These are phyloP conservation scores for Trypanosoma scelopori DNA, from an alignment of 208 protist genomes.

Conservation along the genomic window DNA sequence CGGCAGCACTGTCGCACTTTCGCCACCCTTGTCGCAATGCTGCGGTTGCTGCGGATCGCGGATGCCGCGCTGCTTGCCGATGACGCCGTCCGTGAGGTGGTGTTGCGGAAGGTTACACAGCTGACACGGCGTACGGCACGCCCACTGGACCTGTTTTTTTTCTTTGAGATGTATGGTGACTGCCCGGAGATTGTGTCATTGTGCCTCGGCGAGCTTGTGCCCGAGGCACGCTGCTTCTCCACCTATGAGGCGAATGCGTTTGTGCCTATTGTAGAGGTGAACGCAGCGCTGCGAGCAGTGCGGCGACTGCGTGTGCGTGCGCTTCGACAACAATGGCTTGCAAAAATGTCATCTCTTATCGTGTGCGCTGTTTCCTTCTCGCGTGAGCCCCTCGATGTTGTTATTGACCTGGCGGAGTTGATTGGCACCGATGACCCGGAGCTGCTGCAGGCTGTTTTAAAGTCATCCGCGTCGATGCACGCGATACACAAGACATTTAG, in stretches of 20 bases:
- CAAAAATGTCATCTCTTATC: slow-evolving; percentile 23
- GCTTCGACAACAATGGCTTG: slow-evolving; percentile 26
- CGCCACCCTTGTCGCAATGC: slow-evolving; percentile 19
- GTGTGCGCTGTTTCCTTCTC: slow-evolving; percentile 12
- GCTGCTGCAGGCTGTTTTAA: slow-evolving; percentile 16
- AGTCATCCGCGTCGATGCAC: slow-evolving; percentile 15
- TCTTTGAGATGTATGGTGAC: slow-evolving; percentile 31
- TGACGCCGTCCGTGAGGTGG: slow-evolving; percentile 7
- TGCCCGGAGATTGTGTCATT: slow-evolving; percentile 5
- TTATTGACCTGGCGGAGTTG: slow-evolving; percentile 21
- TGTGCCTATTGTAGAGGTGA: slow-evolving; percentile 22
- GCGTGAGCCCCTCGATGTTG: slow-evolving; percentile 24
- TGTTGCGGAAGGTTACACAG: slow-evolving; percentile 30
- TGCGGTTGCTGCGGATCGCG: slow-evolving; percentile 8
- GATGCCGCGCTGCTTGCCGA: slow-evolving; percentile 13
- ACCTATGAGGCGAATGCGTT: slow-evolving; percentile 1
- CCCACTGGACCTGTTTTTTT: slow-evolving; percentile 27
- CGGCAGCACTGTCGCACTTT: slow-evolving; percentile 32
- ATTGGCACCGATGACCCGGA: slow-evolving; percentile 18
- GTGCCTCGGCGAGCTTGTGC: slow-evolving; percentile 19
- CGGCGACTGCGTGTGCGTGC: slow-evolving; percentile 2
- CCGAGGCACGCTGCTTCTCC: slow-evolving; percentile 20
- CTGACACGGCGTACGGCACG: slow-evolving; percentile 24
- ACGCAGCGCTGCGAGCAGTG: slow-evolving; percentile 8
- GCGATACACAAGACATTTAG: slow-evolving; percentile 19